These are phyloP conservation scores for Chaetomium fimeti DNA, from an alignment of 495 filamentous ascomycete genomes.

Conservation along the genomic window DNA sequence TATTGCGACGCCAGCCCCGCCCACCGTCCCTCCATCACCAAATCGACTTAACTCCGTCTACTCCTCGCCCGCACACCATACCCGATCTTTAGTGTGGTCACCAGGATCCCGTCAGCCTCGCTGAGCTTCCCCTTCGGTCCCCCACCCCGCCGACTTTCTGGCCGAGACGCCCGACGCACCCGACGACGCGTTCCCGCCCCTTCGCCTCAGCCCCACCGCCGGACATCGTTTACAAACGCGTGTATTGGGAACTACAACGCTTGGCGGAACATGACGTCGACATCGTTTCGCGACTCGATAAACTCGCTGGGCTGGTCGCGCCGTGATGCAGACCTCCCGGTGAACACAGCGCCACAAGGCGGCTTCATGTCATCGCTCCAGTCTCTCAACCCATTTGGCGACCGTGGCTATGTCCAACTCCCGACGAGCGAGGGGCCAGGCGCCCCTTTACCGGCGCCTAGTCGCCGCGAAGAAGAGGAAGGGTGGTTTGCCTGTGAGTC, in stretches of 20 bases:
- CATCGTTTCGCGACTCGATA: conserved; percentile 88
- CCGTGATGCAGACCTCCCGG: conserved; percentile 74
- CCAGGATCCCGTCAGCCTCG: conserved; percentile 17
- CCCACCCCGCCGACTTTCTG: background rate
- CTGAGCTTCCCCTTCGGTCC: background rate
- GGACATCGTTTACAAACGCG: background rate
- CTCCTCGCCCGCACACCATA: conserved; percentile 8
- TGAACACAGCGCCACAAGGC: conserved; percentile 68
- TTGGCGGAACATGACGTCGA: conserved; percentile 69
- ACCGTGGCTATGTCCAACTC: conserved; percentile 85
- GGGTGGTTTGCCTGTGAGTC: conserved; percentile 94
- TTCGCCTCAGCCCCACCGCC: background rate
- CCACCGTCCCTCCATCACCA: background rate
- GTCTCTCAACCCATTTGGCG: conserved; percentile 84
- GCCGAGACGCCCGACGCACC: background rate
- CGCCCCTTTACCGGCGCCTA: conserved; percentile 82
- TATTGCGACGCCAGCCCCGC: background rate
- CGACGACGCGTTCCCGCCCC: background rate
- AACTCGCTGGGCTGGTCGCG: conserved; percentile 94
- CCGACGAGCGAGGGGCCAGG: conserved; percentile 82
- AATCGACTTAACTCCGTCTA: background rate
- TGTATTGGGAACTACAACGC: background rate
- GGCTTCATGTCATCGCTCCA: conserved; percentile 78
- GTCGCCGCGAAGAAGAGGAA: conserved; percentile 88
- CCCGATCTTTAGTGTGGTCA: conserved; percentile 16